Evolutionary conservation across 225 moss, liverwort and hornwort genomes (phyloP).

Genomic region (Neckera pumila): DNA sequence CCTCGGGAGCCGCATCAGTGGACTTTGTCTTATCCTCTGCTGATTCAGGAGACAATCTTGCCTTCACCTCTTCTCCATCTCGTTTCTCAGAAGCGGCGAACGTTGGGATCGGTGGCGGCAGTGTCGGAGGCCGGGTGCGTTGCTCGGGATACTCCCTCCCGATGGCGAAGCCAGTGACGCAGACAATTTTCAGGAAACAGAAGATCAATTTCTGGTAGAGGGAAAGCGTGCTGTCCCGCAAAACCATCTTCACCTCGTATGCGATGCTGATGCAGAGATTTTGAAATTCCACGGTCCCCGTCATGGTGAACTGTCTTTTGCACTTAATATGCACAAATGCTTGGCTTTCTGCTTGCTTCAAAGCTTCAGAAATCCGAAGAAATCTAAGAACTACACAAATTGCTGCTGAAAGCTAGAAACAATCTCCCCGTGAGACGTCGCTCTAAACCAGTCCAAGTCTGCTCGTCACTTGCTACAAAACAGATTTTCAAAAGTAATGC

Average conservation of each 20-base stretch:
- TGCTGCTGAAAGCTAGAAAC: not conserved
- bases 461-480: not conserved
- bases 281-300: constrained; percentile 36
- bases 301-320: constrained; percentile 10
- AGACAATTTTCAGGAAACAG: constrained; percentile 37
- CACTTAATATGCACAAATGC: not conserved
- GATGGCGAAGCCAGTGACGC: constrained; percentile 40
- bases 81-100: constrained; percentile 6
- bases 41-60: not conserved
- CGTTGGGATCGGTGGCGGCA: constrained; percentile 29
- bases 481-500: not conserved
- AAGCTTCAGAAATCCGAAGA: not conserved
- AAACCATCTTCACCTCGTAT: constrained; percentile 33
- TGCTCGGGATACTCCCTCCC: constrained; percentile 39
- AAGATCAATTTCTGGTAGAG: constrained; percentile 28
- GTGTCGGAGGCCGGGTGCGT: constrained; percentile 21
- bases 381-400: not conserved
- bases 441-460: not conserved
- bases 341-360: not conserved
- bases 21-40: not conserved
- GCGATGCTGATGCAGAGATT: constrained; percentile 37
- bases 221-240: constrained; percentile 38
- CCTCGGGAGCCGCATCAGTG: not conserved
- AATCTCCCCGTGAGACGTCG: not conserved
- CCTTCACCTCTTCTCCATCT: not conserved